phyloP scores from a whole-genome alignment of 345 rosid species.

The Acer yangbiense region DNA sequence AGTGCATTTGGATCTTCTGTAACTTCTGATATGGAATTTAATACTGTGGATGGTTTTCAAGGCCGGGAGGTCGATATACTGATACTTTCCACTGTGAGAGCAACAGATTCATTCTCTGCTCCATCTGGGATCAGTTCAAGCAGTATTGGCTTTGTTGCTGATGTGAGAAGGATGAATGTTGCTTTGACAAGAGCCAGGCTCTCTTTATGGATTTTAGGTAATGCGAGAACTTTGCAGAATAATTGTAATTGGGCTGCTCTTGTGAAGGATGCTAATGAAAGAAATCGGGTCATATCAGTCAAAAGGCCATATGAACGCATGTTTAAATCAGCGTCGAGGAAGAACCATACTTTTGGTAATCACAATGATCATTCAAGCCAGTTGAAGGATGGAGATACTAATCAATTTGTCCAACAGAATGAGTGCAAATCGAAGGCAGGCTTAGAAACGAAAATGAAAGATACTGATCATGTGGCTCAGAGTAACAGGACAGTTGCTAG shows the following conservation, averaged over 20 bases:
- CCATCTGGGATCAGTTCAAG: constrained; percentile 44
- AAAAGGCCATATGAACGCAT: constrained; percentile 57
- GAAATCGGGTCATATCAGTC: constrained; percentile 61
- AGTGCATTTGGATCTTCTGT: constrained; percentile 75
- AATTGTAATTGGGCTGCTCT: constrained; percentile 86
- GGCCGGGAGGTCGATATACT: constrained; percentile 92
- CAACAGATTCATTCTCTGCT: constrained; percentile 46
- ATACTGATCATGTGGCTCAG: constrained; percentile 13
- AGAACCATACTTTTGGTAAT: constrained; percentile 23
- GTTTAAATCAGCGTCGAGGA: constrained; percentile 38
- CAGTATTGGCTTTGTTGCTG: constrained; percentile 91
- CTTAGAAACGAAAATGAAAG: constrained; percentile 26
- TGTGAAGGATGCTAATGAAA: constrained; percentile 78
- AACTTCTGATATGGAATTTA: constrained; percentile 79
- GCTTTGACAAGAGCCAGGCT: constrained; percentile 93
- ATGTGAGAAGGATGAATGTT: constrained; percentile 94
- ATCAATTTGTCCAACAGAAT: constrained; percentile 32
- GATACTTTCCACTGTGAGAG: constrained; percentile 93
- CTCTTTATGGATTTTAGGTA: constrained; percentile 94
- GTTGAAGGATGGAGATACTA: constrained; percentile 20
- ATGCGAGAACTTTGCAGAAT: constrained; percentile 71
- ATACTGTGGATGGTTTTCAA: constrained; percentile 97
- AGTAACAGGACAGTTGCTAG: constrained; percentile 22
- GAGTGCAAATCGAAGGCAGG: constrained; percentile 28
- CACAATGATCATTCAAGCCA: constrained; percentile 26